phyloP scores from a whole-genome alignment of 2,329 filamentous ascomycete genomes.

The Exophiala dermatitidis region DNA sequence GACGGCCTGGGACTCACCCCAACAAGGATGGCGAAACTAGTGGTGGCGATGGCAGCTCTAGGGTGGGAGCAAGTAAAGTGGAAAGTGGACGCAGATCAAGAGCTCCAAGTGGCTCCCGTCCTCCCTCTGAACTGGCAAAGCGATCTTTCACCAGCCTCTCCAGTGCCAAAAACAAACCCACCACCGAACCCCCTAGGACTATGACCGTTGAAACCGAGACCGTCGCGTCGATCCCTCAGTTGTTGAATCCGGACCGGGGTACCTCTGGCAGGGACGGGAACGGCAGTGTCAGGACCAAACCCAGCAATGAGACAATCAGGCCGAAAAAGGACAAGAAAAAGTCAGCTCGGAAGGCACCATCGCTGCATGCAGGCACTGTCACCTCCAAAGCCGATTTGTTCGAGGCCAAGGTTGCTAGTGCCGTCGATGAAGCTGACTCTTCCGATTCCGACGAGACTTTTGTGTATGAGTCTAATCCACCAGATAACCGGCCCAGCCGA shows the following conservation, averaged over 20 bases:
- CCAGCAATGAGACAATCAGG: constrained; percentile 90
- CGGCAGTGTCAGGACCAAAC: constrained; percentile 74
- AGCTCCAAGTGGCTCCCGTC: constrained; percentile 33
- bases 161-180: constrained; percentile 57
- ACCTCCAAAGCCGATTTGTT: constrained; percentile 98
- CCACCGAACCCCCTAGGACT: constrained; percentile 70
- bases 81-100: constrained; percentile 35
- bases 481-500: constrained; percentile 59
- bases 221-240: constrained; percentile 81
- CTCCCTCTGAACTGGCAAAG: constrained; percentile 52
- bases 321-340: constrained; percentile 91
- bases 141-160: constrained; percentile 62
- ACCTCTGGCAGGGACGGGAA: constrained; percentile 54
- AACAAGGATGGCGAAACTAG: constrained; percentile 37
- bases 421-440: constrained; percentile 90
- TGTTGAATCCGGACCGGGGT: constrained; percentile 53
- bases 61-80: constrained; percentile 37
- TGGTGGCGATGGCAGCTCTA: constrained; percentile 36
- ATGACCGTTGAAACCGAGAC: constrained; percentile 99
- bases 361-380: constrained; percentile 46
- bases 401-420: constrained; percentile 91
- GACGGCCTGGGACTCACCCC: constrained; percentile 40
- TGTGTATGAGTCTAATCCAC: constrained; percentile 95
- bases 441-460: constrained; percentile 98
- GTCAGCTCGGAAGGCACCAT: constrained; percentile 64